Percentiles rank a stretch among this genome's conserved stretches.
phyloP scores from a whole-genome alignment of 2,329 filamentous ascomycete species.

The Orbilia blumenaviensis region DNA sequence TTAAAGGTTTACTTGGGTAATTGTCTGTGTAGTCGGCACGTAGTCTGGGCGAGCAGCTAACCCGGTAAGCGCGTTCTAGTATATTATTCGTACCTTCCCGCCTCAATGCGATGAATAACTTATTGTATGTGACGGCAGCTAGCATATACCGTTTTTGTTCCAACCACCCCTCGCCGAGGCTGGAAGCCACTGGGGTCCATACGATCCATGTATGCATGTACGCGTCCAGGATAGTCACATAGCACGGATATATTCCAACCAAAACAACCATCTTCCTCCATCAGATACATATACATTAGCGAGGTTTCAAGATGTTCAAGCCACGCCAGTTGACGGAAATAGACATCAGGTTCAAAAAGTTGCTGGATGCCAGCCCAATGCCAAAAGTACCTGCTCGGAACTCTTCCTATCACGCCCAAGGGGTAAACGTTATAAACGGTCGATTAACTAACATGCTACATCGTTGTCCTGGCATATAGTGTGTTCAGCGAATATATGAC shows the following conservation, averaged over 20 bases:
- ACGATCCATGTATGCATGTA: too few species aligned
- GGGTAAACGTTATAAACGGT: too few species aligned
- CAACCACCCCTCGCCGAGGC: not conserved
- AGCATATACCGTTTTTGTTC: not conserved
- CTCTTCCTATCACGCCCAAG: too few species aligned
- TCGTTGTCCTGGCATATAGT: not conserved
- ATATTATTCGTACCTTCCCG: too few species aligned
- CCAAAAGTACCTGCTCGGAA: conserved; percentile 36
- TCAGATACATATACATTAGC: not conserved
- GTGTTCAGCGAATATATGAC: conserved; percentile 26
- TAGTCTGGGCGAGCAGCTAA: too few species aligned
- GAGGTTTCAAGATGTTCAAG: conserved; percentile 22
- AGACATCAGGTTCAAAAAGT: conserved; percentile 32
- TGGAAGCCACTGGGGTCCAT: too few species aligned
- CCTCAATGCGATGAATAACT: too few species aligned
- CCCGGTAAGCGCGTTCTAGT: too few species aligned
- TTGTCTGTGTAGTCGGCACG: too few species aligned
- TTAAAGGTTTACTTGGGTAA: too few species aligned
- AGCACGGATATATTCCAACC: too few species aligned
- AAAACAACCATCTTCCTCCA: not conserved
- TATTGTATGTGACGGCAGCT: too few species aligned
- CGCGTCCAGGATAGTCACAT: not conserved
- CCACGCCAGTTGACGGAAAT: conserved; percentile 18
- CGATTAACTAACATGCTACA: not conserved
- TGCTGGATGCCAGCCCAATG: conserved; percentile 36